Conservation (phyloP, 352 stramenopile species). For the Phytophthora ohioensis region DNA sequence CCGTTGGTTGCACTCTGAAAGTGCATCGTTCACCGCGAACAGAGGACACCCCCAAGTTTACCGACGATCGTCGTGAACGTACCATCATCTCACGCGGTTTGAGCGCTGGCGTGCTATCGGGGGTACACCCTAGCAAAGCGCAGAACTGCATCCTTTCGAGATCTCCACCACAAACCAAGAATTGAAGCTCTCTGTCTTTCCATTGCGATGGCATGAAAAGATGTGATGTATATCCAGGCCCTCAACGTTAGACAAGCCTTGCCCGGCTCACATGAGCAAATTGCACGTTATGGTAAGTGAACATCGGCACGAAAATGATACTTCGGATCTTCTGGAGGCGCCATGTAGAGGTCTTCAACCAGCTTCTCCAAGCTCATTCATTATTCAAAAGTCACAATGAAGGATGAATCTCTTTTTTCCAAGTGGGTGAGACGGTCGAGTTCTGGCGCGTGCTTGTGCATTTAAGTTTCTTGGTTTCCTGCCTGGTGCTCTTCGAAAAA, state of each 20-base stretch:
- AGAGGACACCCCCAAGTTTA: no score
- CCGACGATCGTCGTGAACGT: no score
- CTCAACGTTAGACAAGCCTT: not conserved
- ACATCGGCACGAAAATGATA: not conserved
- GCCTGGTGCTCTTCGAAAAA: not conserved
- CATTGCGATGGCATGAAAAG: not conserved
- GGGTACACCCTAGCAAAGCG: not conserved
- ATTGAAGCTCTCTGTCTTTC: constrained; percentile 1
- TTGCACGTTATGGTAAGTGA: not conserved
- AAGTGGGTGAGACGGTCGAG: not conserved
- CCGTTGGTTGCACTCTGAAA: no score
- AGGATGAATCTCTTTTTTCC: no score
- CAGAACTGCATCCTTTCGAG: not conserved
- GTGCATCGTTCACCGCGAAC: no score
- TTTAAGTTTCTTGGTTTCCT: not conserved
- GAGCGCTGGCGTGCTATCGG: not conserved
- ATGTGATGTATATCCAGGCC: not conserved
- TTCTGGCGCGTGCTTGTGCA: constrained; percentile 6
- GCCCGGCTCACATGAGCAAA: constrained; percentile 10
- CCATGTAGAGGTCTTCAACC: no score
- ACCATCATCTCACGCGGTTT: no score
- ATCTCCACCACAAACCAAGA: constrained; percentile 5
- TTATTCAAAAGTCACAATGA: no score
- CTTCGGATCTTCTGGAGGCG: not conserved
- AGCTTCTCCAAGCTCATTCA: no score